These are phyloP conservation scores for Jasminum sambac DNA, from an alignment of 257 asterid species.

Conservation along the genomic window DNA sequence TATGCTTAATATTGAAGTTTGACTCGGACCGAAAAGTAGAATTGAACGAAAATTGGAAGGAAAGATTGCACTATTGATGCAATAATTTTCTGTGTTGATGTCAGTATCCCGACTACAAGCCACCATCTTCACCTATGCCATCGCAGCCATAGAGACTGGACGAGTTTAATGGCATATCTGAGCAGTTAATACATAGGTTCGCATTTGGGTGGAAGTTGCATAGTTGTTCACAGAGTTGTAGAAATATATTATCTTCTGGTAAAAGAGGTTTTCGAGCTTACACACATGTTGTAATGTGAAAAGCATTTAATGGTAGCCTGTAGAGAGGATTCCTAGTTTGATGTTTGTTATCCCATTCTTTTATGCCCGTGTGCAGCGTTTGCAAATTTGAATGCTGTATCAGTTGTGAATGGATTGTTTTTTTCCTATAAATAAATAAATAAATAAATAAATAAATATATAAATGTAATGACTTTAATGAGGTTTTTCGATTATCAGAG, in stretches of 20 bases:
- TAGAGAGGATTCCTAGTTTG: background rate
- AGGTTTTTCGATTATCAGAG: background rate
- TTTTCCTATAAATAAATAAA: background rate
- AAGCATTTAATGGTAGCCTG: background rate
- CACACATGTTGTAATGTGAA: background rate
- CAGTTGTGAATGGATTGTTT: background rate
- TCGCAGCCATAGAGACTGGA: constrained; percentile 57
- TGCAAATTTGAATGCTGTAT: background rate
- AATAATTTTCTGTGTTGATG: constrained; percentile 7
- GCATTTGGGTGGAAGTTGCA: constrained; percentile 7
- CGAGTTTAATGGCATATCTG: background rate
- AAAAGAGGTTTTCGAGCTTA: constrained; percentile 25
- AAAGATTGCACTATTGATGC: too few relatives aligned
- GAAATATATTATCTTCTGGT: constrained; percentile 22
- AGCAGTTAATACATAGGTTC: background rate
- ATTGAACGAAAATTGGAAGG: too few relatives aligned
- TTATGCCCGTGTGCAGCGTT: constrained; percentile 20
- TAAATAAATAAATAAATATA: too few relatives aligned
- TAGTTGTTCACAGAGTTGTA: background rate
- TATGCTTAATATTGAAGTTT: too few relatives aligned
- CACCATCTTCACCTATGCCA: constrained; percentile 94
- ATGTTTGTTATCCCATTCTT: constrained; percentile 25
- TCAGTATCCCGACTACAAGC: constrained; percentile 97
- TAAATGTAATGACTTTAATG: background rate
- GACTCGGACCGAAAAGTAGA: too few relatives aligned